phyloP scores from a whole-genome alignment of 2,329 filamentous ascomycete genomes.

The Arthrobotrys conoides region DNA sequence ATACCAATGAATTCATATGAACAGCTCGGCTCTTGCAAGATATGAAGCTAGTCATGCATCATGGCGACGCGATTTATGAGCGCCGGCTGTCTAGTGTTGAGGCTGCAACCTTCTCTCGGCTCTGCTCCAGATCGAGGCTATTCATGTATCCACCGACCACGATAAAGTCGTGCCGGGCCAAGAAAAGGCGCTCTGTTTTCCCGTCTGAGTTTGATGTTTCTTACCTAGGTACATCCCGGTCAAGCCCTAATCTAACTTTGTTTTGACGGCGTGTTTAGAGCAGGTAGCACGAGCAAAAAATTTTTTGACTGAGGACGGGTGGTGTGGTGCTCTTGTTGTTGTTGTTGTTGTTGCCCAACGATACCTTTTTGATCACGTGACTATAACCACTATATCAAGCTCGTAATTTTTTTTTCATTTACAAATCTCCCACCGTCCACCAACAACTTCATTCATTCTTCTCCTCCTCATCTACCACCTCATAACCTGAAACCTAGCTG shows the following conservation, averaged over 20 bases:
- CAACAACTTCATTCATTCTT: conserved; percentile 17
- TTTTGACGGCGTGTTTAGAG: background rate
- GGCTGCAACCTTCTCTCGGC: no score
- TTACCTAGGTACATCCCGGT: conserved; percentile 12
- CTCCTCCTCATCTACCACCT: background rate
- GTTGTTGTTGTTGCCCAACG: background rate
- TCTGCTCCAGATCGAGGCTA: no score
- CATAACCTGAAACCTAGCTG: background rate
- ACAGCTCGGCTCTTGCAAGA: no score
- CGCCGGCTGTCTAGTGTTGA: no score
- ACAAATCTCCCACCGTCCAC: background rate
- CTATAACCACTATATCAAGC: conserved; percentile 17
- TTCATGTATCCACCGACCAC: no score
- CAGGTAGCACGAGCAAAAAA: conserved; percentile 8
- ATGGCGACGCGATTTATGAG: no score
- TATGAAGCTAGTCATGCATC: no score
- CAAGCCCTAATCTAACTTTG: conserved; percentile 20
- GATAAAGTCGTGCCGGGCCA: background rate
- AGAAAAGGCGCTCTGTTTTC: background rate
- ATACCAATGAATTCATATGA: no score
- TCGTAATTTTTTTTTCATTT: conserved; percentile 15
- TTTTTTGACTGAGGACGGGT: background rate
- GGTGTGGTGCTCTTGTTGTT: no score
- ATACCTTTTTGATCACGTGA: conserved; percentile 24
- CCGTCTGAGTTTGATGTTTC: conserved; percentile 6